Evolutionary conservation across 805 yeast genomes (phyloP).

Genomic region (Saccharomycopsis oosterbeekiorum): DNA sequence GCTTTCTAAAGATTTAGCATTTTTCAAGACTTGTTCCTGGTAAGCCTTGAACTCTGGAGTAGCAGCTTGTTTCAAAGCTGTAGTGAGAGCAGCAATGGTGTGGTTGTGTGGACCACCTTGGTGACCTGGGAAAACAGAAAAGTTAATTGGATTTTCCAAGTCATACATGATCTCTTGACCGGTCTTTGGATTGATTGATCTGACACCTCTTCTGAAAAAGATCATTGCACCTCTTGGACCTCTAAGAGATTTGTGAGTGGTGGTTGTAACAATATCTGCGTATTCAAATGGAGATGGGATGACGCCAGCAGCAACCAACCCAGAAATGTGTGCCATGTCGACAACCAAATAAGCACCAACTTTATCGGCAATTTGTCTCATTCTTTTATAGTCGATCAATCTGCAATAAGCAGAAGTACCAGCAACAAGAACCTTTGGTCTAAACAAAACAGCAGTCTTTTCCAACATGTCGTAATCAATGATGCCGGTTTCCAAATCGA

Average conservation of each 20-base stretch:
- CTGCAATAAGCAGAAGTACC: constrained; percentile 97
- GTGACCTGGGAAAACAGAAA: constrained; percentile 97
- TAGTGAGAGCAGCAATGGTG: constrained; percentile 92
- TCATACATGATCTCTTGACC: constrained; percentile 84
- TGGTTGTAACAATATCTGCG: constrained; percentile 94
- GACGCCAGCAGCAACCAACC: constrained; percentile 90
- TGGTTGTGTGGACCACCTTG: constrained; percentile 99
- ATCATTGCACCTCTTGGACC: constrained; percentile 99
- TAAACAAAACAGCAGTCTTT: constrained; percentile 71
- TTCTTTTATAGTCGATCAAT: constrained; percentile 78
- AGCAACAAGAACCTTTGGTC: constrained; percentile 92
- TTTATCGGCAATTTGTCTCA: constrained; percentile 83
- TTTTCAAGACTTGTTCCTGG: constrained; percentile 73
- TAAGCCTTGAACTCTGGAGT: constrained; percentile 82
- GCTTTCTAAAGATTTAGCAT: constrained; percentile 68
- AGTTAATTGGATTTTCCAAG: constrained; percentile 84
- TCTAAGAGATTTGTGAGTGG: constrained; percentile 94
- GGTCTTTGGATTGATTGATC: constrained; percentile 64
- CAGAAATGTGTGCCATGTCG: constrained; percentile 98
- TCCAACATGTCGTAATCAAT: constrained; percentile 87
- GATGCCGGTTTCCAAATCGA: constrained; percentile 75
- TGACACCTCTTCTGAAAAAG: constrained; percentile 90
- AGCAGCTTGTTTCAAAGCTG: constrained; percentile 85
- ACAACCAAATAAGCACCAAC: constrained; percentile 88
- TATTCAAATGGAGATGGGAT: constrained; percentile 82